phyloP scores from a whole-genome alignment of 208 protist genomes.

The Trypanosoma caninum region DNA sequence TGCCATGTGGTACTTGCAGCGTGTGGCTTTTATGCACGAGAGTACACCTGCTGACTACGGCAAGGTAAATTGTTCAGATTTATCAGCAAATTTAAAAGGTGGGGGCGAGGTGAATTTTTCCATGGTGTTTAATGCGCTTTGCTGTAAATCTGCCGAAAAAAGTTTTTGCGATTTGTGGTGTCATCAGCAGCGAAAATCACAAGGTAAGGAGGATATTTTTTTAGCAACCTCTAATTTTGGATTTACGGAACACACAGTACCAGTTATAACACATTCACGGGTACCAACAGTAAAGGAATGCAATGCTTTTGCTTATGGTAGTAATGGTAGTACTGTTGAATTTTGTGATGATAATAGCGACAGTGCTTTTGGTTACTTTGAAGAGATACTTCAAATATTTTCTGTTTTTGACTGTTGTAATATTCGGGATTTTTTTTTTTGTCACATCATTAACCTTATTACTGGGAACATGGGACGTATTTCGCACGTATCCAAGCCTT shows the following conservation, averaged over 20 bases:
- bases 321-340: neutral
- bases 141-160: neutral
- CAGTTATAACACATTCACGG: neutral
- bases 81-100: neutral
- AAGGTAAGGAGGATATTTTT: neutral
- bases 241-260: constrained; percentile 3
- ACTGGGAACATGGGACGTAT: neutral
- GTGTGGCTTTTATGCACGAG: constrained; percentile 42
- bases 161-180: neutral
- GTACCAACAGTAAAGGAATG: neutral
- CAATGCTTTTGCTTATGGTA: neutral
- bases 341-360: neutral
- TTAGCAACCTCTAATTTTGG: constrained; percentile 8
- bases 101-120: constrained; percentile 22
- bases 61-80: neutral
- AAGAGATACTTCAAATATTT: constrained; percentile 23
- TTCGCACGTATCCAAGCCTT: neutral
- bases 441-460: constrained; percentile 1
- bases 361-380: neutral
- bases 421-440: constrained; percentile 6
- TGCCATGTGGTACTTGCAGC: constrained; percentile 43
- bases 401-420: neutral
- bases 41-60: neutral
- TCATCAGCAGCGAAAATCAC: neutral
- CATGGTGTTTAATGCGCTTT: constrained; percentile 20